These are phyloP conservation scores for Fraxinus cuspidata DNA, from an alignment of 257 asterid species.

Conservation along the genomic window DNA sequence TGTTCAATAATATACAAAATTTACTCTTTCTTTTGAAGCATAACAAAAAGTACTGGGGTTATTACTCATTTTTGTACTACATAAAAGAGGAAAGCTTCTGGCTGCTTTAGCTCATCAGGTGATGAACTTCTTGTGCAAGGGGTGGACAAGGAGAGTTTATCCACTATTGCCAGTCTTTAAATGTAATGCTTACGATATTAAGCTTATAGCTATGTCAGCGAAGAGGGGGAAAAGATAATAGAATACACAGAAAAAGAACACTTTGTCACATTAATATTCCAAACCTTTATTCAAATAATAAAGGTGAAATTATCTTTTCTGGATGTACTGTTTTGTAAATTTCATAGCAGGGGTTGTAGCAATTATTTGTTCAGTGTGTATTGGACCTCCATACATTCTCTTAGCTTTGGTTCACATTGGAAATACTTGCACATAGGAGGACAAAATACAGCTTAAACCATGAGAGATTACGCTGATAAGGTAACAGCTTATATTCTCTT, in stretches of 20 bases:
- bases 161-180: slow-evolving; percentile 17
- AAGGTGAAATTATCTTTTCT: neutral
- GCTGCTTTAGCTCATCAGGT: slow-evolving; percentile 86
- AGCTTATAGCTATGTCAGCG: slow-evolving; percentile 4
- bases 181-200: neutral
- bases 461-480: slow-evolving; percentile 87
- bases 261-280: neutral
- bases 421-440: slow-evolving; percentile 60
- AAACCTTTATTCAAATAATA: slow-evolving; percentile 3
- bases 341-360: slow-evolving; percentile 4
- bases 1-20: neutral
- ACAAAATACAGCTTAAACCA: slow-evolving; percentile 48
- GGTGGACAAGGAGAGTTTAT: slow-evolving; percentile 95
- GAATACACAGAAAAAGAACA: neutral
- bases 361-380: slow-evolving; percentile 19
- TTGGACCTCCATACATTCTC: neutral
- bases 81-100: slow-evolving; percentile 78
- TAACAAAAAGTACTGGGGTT: neutral
- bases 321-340: slow-evolving; percentile 8
- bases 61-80: neutral
- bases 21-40: slow-evolving; percentile 16
- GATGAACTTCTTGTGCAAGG: slow-evolving; percentile 85
- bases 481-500: slow-evolving; percentile 33
- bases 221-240: neutral
- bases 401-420: slow-evolving; percentile 49